Evolutionary conservation across 768 basidiomycete genomes (phyloP).

Genomic region (Tylopilus intermedius): DNA sequence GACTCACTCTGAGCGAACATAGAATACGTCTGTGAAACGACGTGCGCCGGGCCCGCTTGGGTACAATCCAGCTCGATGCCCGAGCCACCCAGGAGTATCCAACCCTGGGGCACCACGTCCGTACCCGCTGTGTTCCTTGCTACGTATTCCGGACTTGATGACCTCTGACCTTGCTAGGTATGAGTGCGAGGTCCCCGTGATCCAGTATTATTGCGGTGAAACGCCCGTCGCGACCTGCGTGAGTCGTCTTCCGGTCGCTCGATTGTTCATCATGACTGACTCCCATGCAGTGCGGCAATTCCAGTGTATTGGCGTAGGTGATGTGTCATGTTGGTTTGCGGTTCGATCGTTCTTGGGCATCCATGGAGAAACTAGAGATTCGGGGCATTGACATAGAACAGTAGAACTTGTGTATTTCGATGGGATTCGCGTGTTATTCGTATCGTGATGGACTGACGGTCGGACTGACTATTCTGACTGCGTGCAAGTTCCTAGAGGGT

Average conservation of each 20-base stretch:
- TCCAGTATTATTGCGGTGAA: slow-evolving; percentile 8
- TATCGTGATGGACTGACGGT: not conserved
- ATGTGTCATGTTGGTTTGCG: not conserved
- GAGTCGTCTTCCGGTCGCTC: slow-evolving; percentile 1
- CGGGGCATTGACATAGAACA: not conserved
- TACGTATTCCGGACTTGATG: not conserved
- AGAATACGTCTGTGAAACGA: slow-evolving; percentile 12
- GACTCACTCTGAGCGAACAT: too few species aligned
- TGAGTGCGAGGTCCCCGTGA: slow-evolving; percentile 10
- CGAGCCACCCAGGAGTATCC: slow-evolving; percentile 13
- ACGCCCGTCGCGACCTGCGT: slow-evolving; percentile 14
- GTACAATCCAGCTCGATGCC: slow-evolving; percentile 15
- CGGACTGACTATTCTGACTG: not conserved
- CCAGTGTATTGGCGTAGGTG: not conserved
- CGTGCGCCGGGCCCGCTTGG: slow-evolving; percentile 16
- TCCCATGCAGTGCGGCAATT: slow-evolving; percentile 15
- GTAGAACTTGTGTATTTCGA: not conserved
- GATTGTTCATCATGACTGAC: not conserved
- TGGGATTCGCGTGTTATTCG: not conserved
- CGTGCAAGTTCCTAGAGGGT: too few species aligned
- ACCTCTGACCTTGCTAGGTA: slow-evolving; percentile 5
- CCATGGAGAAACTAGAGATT: not conserved
- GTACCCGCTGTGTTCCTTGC: not conserved
- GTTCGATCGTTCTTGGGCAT: not conserved
- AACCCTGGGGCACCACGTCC: slow-evolving; percentile 8